These are phyloP conservation scores for Fraxinus dipetala DNA, from an alignment of 305 asterid genomes.

Conservation along the genomic window DNA sequence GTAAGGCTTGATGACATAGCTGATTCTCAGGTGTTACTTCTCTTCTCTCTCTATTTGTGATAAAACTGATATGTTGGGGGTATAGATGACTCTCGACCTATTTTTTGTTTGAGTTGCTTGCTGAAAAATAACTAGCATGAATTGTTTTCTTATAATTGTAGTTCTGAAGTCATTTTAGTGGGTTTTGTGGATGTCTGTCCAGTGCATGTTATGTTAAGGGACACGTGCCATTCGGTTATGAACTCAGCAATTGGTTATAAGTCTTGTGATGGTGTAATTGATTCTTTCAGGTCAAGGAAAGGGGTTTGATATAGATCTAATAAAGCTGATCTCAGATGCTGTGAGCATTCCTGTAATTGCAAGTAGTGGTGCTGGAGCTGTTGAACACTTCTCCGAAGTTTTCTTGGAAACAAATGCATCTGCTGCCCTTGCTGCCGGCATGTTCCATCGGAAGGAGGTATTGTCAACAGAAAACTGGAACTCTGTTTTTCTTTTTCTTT, in stretches of 20 bases:
- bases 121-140: not conserved
- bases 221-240: not conserved
- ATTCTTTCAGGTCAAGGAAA: conserved; percentile 76
- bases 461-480: not conserved
- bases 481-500: not conserved
- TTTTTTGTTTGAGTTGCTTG: not conserved
- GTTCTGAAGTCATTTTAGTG: not conserved
- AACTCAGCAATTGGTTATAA: not conserved
- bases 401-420: conserved; percentile 88
- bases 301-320: conserved; percentile 77
- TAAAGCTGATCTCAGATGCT: conserved; percentile 82
- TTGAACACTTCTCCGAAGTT: conserved; percentile 80
- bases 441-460: conserved; percentile 94
- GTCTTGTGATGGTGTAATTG: conserved; percentile 1
- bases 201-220: not conserved
- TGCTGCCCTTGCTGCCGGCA: conserved; percentile 99
- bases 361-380: conserved; percentile 89
- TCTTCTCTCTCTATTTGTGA: not conserved
- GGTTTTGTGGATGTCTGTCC: not conserved
- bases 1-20: conserved; percentile 32
- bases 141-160: not conserved
- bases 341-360: conserved; percentile 92
- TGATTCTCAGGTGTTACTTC: not conserved
- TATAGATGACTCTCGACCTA: not conserved
- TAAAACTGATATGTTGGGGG: not conserved